These are phyloP conservation scores for Poa annua DNA, from an alignment of 176 grass and related monocot genomes.

Conservation along the genomic window DNA sequence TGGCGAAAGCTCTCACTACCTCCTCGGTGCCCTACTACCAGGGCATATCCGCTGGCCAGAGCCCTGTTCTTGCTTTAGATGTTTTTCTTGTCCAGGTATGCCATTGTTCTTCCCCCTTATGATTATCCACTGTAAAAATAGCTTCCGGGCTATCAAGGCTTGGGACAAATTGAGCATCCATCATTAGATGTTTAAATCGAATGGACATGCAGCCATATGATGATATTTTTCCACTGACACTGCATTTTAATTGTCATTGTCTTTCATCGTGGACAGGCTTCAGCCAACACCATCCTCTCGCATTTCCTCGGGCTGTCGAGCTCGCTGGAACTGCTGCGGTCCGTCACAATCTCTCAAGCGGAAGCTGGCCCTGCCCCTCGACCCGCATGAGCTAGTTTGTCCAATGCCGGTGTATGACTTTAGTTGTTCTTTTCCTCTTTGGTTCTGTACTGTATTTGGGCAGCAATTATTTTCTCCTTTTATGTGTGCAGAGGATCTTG, in stretches of 20 bases:
- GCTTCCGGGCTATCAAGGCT: too few relatives aligned
- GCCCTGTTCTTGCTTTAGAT: constrained; percentile 84
- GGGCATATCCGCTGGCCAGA: constrained; percentile 77
- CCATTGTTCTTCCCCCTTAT: neutral
- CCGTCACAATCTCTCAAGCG: constrained; percentile 59
- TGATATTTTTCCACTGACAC: neutral
- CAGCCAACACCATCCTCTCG: constrained; percentile 81
- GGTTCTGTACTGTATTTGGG: neutral
- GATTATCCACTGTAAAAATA: neutral
- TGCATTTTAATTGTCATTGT: neutral
- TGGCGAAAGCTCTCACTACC: constrained; percentile 79
- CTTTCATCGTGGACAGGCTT: constrained; percentile 59
- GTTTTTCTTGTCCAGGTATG: constrained; percentile 89
- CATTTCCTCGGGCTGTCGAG: constrained; percentile 85
- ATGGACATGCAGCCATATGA: neutral
- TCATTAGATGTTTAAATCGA: neutral
- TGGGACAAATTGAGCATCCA: neutral
- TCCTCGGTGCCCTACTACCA: constrained; percentile 83
- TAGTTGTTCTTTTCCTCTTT: neutral
- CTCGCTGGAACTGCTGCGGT: constrained; percentile 75
- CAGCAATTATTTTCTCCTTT: neutral
- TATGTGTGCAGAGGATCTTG: neutral
- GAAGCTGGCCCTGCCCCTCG: constrained; percentile 49
- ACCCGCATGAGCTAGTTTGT: constrained; percentile 49
- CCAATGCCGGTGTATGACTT: neutral